A percentile compares a stretch with the other conserved stretches of the same genome.
Evolutionary conservation across 106 monocot genomes (phyloP).

Genomic region (Acorus gramineus): DNA sequence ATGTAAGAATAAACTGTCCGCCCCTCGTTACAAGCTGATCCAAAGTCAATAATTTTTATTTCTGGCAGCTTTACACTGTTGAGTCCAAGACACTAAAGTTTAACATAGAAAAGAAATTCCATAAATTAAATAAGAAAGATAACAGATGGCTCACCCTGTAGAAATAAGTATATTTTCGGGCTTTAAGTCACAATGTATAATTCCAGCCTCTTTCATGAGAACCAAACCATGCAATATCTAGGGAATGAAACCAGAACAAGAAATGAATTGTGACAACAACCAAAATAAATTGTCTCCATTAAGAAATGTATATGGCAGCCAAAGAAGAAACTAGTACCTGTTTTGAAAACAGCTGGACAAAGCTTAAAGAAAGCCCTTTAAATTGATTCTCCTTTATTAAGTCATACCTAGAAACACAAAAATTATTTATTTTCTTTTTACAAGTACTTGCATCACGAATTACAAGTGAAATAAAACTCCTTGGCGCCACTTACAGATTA

Average conservation of each 20-base stretch:
- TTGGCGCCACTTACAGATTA: conserved; percentile 59
- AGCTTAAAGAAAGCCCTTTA: conserved; percentile 67
- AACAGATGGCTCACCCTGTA: conserved; percentile 35
- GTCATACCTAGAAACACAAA: conserved; percentile 52
- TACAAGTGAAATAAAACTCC: background rate
- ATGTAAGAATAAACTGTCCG: conserved; percentile 92
- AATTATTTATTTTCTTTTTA: background rate
- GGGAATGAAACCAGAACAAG: background rate
- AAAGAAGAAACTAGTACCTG: conserved; percentile 38
- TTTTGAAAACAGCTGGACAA: conserved; percentile 74
- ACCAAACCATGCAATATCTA: conserved; percentile 83
- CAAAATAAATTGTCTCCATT: background rate
- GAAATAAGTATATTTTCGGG: conserved; percentile 94
- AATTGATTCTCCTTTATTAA: conserved; percentile 62
- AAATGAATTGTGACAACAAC: conserved; percentile 1
- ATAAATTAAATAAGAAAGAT: background rate
- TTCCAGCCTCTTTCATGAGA: conserved; percentile 80
- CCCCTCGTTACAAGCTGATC: conserved; percentile 87
- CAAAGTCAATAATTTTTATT: conserved; percentile 98
- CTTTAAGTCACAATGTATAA: conserved; percentile 99
- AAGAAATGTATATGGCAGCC: background rate
- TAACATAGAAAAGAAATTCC: conserved; percentile 3
- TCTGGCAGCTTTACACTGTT: conserved; percentile 54
- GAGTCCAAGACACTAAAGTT: conserved; percentile 2
- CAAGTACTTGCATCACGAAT: too few relatives aligned